These are phyloP conservation scores for Epichloe bromicola DNA, from an alignment of 2,329 filamentous ascomycete species.

Conservation along the genomic window DNA sequence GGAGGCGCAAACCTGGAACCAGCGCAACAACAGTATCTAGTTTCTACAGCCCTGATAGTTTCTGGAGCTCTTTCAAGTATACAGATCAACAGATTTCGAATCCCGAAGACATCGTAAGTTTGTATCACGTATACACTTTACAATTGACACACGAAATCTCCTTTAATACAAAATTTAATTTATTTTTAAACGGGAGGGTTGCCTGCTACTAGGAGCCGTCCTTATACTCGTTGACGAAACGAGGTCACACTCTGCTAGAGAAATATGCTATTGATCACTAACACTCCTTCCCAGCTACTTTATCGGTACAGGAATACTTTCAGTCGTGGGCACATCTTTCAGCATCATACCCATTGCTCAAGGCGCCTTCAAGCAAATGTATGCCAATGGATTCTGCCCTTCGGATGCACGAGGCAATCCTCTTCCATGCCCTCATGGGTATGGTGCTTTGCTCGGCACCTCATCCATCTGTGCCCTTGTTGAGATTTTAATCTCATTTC, in stretches of 20 bases:
- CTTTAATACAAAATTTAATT: no score
- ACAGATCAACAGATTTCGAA: conserved; percentile 66
- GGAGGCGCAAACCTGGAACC: conserved; percentile 49
- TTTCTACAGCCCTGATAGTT: conserved; percentile 67
- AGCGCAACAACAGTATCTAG: conserved; percentile 59
- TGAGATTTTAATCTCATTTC: conserved; percentile 63
- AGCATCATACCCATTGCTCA: conserved; percentile 30
- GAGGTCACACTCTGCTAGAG: not conserved
- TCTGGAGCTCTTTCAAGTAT: conserved; percentile 62
- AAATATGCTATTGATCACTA: not conserved
- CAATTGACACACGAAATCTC: not conserved
- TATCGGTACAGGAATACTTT: conserved; percentile 66
- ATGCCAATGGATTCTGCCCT: conserved; percentile 55
- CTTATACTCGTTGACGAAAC: not conserved
- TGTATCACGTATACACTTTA: not conserved
- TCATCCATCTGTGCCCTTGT: conserved; percentile 50
- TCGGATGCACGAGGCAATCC: conserved; percentile 46
- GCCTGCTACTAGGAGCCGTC: no score
- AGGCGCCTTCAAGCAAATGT: conserved; percentile 66
- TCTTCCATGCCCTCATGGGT: conserved; percentile 63
- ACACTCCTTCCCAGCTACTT: conserved; percentile 43
- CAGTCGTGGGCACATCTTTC: conserved; percentile 51
- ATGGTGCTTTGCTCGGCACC: conserved; percentile 61
- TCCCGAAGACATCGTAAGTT: conserved; percentile 48
- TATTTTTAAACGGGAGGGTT: no score